Percentiles rank a stretch among this genome's conserved stretches.
Evolutionary conservation across 176 grass and related monocot genomes (phyloP).

Genomic region (Zizania latifolia): DNA sequence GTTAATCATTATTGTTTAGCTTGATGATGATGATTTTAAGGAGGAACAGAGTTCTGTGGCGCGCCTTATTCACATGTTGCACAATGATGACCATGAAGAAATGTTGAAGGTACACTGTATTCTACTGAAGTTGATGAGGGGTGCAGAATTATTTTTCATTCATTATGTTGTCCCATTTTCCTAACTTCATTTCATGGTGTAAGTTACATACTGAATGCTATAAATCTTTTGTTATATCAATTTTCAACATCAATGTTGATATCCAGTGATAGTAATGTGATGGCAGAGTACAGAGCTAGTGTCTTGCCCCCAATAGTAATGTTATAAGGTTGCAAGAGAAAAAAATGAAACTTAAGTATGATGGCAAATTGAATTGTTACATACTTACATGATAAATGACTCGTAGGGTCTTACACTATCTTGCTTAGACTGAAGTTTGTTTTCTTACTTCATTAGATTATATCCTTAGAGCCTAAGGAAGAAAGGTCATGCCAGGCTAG

Average conservation of each 20-base stretch:
- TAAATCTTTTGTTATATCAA: background rate
- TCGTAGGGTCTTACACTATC: background rate
- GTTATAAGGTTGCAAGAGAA: background rate
- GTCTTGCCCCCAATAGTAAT: background rate
- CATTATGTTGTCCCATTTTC: background rate
- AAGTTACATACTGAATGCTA: background rate
- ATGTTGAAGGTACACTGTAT: slow-evolving; percentile 84
- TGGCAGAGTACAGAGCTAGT: background rate
- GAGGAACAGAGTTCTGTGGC: slow-evolving; percentile 98
- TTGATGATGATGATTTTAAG: slow-evolving; percentile 99
- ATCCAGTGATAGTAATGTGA: background rate
- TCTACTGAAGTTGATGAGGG: slow-evolving; percentile 14
- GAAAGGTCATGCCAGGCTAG: background rate
- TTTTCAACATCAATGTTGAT: background rate
- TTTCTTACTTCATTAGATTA: background rate
- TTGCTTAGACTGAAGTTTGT: background rate
- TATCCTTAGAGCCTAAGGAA: background rate
- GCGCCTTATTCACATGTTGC: slow-evolving; percentile 92
- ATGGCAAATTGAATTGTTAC: background rate
- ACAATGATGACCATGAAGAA: slow-evolving; percentile 92
- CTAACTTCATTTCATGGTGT: background rate
- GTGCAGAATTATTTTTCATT: background rate
- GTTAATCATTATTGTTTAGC: slow-evolving; percentile 27
- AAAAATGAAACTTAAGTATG: background rate
- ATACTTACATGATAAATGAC: background rate